Evolutionary conservation across 192 early-diverging fungal genomes (phyloP).

Genomic region (Radiomyces spectabilis): DNA sequence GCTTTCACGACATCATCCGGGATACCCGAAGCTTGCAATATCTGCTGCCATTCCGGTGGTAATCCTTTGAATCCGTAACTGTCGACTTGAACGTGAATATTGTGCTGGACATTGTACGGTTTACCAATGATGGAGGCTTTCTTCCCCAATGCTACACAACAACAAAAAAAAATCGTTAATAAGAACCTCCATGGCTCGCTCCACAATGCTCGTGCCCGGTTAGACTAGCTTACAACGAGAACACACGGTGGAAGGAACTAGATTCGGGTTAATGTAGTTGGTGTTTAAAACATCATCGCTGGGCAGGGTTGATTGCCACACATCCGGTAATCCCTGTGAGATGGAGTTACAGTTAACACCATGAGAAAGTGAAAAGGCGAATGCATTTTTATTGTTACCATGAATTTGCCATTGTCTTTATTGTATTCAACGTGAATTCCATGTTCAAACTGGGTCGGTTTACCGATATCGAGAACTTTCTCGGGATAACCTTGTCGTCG

Average conservation of each 20-base stretch:
- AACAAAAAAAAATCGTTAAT: neutral
- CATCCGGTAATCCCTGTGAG: constrained; percentile 51
- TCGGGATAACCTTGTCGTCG: constrained; percentile 25
- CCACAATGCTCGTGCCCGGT: constrained; percentile 7
- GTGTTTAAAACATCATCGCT: constrained; percentile 47
- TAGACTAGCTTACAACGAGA: neutral
- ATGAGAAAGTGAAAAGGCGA: neutral
- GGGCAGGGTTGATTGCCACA: constrained; percentile 43
- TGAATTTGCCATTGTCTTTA: constrained; percentile 39
- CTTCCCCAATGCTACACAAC: constrained; percentile 1
- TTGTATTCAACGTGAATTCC: constrained; percentile 53
- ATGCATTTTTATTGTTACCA: constrained; percentile 19
- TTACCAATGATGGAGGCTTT: constrained; percentile 30
- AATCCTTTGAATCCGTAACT: constrained; percentile 32
- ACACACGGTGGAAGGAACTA: constrained; percentile 36
- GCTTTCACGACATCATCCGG: constrained; percentile 36
- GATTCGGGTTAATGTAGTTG: constrained; percentile 43
- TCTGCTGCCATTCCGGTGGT: constrained; percentile 38
- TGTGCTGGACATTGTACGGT: constrained; percentile 46
- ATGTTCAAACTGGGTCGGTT: constrained; percentile 47
- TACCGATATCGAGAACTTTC: constrained; percentile 43
- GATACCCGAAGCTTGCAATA: constrained; percentile 34
- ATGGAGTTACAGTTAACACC: neutral
- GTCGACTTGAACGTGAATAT: constrained; percentile 43
- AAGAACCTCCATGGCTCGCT: constrained; percentile 1